Percentiles rank a stretch among this genome's conserved stretches.
Conservation (phyloP, 192 early-diverging fungal species). For the Linnemannia schmuckeri region DNA sequence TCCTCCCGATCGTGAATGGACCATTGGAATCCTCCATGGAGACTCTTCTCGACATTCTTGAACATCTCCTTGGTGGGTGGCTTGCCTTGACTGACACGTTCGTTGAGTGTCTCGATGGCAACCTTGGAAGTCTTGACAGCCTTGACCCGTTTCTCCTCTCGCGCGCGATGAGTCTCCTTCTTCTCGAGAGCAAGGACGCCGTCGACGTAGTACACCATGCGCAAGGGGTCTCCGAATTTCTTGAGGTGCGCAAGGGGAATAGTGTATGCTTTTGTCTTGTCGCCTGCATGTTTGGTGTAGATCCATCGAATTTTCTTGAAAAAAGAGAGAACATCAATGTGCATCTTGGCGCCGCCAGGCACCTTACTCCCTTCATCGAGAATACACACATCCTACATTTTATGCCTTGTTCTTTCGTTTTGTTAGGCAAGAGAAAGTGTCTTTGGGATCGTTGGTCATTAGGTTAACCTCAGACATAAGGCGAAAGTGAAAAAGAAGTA, state of each 20-base stretch:
- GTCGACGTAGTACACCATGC: constrained; percentile 20
- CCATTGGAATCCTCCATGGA: constrained; percentile 18
- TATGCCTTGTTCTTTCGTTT: too few species aligned
- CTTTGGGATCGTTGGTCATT: too few species aligned
- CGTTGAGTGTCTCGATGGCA: constrained; percentile 8
- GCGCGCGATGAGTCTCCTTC: constrained; percentile 14
- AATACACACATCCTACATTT: too few species aligned
- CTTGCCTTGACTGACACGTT: constrained; percentile 11
- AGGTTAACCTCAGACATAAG: too few species aligned
- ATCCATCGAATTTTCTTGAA: constrained; percentile 4
- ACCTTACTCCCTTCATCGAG: too few species aligned
- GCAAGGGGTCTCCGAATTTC: constrained; percentile 9
- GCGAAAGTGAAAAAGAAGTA: neutral
- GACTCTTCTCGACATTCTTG: constrained; percentile 11
- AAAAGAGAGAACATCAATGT: constrained; percentile 1
- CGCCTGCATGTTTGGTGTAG: constrained; percentile 6
- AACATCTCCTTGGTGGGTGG: constrained; percentile 11
- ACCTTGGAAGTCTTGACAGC: constrained; percentile 12
- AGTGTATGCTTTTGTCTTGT: neutral
- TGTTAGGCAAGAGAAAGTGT: too few species aligned
- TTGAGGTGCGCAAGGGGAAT: neutral
- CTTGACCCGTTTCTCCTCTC: neutral
- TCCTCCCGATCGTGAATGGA: constrained; percentile 7
- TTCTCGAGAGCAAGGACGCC: constrained; percentile 19
- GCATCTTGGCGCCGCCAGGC: neutral